Evolutionary conservation across 2,329 filamentous ascomycete genomes (phyloP), one percentile per base, ranked within the genome.

Genomic region (Aspergillus fischeri): DNA sequence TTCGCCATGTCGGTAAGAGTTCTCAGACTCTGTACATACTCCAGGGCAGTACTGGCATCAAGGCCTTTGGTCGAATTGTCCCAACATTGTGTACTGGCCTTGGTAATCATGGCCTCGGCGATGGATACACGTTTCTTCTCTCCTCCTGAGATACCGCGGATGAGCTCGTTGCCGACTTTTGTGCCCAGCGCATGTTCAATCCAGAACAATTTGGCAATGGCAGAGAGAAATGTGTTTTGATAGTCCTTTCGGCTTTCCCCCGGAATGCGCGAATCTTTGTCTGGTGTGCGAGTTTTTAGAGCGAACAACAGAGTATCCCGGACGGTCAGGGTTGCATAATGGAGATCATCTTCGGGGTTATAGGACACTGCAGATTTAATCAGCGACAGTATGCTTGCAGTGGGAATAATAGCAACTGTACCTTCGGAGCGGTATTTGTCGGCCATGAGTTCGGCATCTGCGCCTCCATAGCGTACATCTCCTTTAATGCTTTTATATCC

Each of bases 51-150:
- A 7, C 85, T 85, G 0, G 86, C 86, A 70, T 92, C 90, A 0
- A 93, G 78, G 10, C 90, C 90, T 52, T 83, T 80, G 0, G 89
- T 92, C 25, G 82, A 86, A 62, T 91, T 91, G 59, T 89, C 91
- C 90, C 90, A 94, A 59, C 86, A 88, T 69, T 90, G 86, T 1
- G 84, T 77, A 45, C 81, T 85, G 1, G 84, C 83, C n/a, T 76
- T 75, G 17, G 86, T 86, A 10, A 92, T 77, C 58, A 88, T 82
- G 63, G 90, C 90, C 73, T 94, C 90, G 1, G 88, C 89, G 60
- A 94, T 91, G 48, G 86, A 89, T 4, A 95, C 90, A 70, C 91
- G 86, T 76, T 94, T 92, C 55, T 86, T 80, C 70, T 90, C 87
- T 41, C 88, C 87, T 27, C 87, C 88, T 7, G 83, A 86, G 0